Base-by-base conservation (phyloP, 345 rosid species). In the Gossypium thurberi region DNA sequence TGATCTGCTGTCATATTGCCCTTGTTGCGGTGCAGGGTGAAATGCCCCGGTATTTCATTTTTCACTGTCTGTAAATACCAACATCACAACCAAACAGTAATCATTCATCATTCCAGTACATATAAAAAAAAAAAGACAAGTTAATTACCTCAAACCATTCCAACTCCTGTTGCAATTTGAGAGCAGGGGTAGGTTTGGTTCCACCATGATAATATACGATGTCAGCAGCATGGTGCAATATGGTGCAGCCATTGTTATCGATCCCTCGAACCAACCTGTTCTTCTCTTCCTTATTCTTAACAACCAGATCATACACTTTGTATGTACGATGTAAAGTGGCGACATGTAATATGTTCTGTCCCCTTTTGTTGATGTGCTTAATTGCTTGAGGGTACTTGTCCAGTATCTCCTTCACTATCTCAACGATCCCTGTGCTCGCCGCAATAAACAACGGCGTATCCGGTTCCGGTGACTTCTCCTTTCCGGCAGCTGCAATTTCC, bases 91-190 rank as follows among this genome's bases (percentile, higher is more conserved):
- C 40, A 33, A 33, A 33, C 40, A 44, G 2, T 2, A 44, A 44
- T 10, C 48, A 44, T 10, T 44, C 12, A 44, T 44, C 12, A 8
- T 8, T 44, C 40, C 40, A 33, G 40, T 33, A 33, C 40, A 28
- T 4, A 28, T 28, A 28, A 3, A 28, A 0, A 33, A 0, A 28
- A 28, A 0, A 33, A 33, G 6, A 10, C 17, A 13, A 10, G 13
- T 52, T 20, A 52, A 17, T 52, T 52, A 55, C 86, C 78, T 81
- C 42, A 12, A 65, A 75, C 83, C 85, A 79, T 10, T 6, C 48
- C 50, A 77, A 12, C 21, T 84, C 85, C 1, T 77, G 76, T 37
- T 77, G 76, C 20, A 78, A n/a, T 0, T 74, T 74, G 15, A 81
- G 59, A 3, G 75, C 84, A 15, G 73, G 66, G 15, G 71, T 73